A percentile compares a stretch with the other conserved stretches of the same genome.
Conservation (phyloP, 768 basidiomycete genomes). For the Leccinum olivaceopallidum region DNA sequence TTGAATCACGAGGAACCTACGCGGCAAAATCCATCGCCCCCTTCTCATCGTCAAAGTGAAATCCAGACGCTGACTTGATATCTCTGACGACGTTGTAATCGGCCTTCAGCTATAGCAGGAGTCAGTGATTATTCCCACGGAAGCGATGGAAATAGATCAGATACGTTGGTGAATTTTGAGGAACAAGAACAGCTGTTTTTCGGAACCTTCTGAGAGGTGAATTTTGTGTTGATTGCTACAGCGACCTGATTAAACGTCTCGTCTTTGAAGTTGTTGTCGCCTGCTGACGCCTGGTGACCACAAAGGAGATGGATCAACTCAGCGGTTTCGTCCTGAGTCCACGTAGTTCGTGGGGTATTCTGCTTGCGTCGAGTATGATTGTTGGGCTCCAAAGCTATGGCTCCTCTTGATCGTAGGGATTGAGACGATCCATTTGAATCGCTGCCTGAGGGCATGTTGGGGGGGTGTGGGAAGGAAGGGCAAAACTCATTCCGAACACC, state of each 20-base stretch:
- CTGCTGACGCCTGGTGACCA: background rate
- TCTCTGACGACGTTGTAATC: background rate
- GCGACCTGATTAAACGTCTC: background rate
- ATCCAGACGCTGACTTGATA: background rate
- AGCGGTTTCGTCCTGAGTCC: background rate
- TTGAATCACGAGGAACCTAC: background rate
- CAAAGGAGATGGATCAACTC: background rate
- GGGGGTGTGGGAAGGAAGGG: too few relatives aligned
- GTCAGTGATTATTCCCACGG: background rate
- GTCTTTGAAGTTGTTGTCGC: background rate
- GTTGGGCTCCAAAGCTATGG: background rate
- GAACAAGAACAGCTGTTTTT: background rate
- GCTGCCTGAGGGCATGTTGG: too few relatives aligned
- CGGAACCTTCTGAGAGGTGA: background rate
- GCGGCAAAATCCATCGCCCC: background rate
- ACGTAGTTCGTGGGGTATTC: background rate
- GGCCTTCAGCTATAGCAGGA: background rate
- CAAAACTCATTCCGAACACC: too few relatives aligned
- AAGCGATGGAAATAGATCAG: background rate
- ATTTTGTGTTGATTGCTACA: background rate
- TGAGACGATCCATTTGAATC: too few relatives aligned
- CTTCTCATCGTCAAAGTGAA: background rate
- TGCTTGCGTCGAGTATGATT: background rate
- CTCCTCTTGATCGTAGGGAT: background rate
- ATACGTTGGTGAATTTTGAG: background rate